These are phyloP conservation scores for Solanum dulcamara DNA, from an alignment of 257 asterid genomes.

Conservation along the genomic window DNA sequence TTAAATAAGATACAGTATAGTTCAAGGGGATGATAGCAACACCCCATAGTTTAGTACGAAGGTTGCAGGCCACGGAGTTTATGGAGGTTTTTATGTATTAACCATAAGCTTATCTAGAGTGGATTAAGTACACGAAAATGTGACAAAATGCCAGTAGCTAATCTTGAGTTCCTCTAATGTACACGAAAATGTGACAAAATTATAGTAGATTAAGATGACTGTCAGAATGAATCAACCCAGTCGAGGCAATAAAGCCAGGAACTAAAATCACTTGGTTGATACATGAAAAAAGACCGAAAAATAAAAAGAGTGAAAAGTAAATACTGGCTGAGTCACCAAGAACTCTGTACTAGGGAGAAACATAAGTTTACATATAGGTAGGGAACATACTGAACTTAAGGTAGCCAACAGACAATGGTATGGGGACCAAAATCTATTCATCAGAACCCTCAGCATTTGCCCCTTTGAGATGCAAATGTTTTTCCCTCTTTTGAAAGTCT, in stretches of 20 bases:
- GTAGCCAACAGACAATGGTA: neutral
- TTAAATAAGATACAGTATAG: neutral
- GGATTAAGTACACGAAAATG: too few relatives aligned
- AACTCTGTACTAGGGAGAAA: neutral
- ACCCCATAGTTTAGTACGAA: neutral
- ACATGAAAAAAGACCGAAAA: neutral
- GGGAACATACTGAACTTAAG: neutral
- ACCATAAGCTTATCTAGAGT: neutral
- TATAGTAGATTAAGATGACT: neutral
- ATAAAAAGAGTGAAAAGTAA: neutral
- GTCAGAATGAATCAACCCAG: neutral
- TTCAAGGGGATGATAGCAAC: neutral
- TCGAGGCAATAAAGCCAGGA: neutral
- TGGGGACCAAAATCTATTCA: slow-evolving; percentile 13
- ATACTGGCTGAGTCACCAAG: neutral
- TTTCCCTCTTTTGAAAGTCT: slow-evolving; percentile 90
- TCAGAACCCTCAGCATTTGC: slow-evolving; percentile 48
- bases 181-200: neutral
- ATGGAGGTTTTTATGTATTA: neutral
- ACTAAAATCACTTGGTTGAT: neutral
- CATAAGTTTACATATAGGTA: neutral
- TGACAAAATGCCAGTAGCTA: neutral
- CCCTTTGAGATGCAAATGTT: slow-evolving; percentile 91
- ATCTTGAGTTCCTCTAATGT: neutral
- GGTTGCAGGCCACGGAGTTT: neutral